Percentiles rank a stretch among this genome's conserved stretches.
Conservation (phyloP, 106 monocot genomes). For the Acorus calamus region DNA sequence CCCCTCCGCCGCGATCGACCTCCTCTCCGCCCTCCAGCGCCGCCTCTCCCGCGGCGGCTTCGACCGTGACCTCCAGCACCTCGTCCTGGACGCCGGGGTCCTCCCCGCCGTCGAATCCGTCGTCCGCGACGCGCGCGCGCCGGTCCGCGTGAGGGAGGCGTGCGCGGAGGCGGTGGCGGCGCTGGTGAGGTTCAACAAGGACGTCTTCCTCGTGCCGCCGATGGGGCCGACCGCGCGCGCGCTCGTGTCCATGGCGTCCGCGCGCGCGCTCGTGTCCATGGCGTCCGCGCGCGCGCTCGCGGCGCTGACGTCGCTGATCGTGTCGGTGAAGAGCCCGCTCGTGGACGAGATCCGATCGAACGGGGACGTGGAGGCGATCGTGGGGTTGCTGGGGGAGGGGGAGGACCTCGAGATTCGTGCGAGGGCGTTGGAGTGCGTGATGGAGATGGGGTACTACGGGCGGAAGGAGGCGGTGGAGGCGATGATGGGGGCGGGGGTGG, state of each 20-base stretch:
- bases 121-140: constrained; percentile 16
- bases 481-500: constrained; percentile 43
- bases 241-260: constrained; percentile 26
- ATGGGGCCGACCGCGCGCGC: constrained; percentile 34
- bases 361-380: constrained; percentile 37
- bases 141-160: constrained; percentile 32
- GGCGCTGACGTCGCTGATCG: constrained; percentile 35
- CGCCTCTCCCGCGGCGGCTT: constrained; percentile 43
- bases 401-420: constrained; percentile 22
- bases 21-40: constrained; percentile 28
- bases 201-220: constrained; percentile 64
- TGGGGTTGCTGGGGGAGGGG: constrained; percentile 16
- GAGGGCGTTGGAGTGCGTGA: constrained; percentile 29
- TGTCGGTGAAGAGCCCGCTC: constrained; percentile 43
- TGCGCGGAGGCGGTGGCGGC: constrained; percentile 39
- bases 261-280: too few relatives aligned
- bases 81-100: constrained; percentile 32
- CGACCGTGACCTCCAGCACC: constrained; percentile 39
- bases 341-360: constrained; percentile 53
- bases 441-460: constrained; percentile 47
- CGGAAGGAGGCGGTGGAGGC: constrained; percentile 58
- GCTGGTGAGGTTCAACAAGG: constrained; percentile 75
- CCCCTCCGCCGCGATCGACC: constrained; percentile 1
- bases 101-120: constrained; percentile 40
- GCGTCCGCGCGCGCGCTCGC: constrained; percentile 28